Percentiles rank a stretch among this genome's conserved stretches.
Evolutionary conservation across 805 yeast genomes (phyloP).

Genomic region (Candida taoyuanica): DNA sequence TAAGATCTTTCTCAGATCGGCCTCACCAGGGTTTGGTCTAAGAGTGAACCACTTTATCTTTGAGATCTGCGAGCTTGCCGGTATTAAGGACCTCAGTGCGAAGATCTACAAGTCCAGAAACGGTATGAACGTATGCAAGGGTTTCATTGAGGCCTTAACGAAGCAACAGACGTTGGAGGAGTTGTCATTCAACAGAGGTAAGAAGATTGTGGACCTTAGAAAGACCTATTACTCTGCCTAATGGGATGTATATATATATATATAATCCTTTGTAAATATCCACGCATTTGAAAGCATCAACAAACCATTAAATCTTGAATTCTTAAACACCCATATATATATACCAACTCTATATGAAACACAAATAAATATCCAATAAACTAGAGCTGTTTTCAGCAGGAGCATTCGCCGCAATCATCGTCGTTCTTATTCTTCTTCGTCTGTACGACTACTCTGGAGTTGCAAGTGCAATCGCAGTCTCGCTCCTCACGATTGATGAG

Average conservation of each 20-base stretch:
- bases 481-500: constrained; percentile 17
- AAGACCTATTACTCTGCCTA: constrained; percentile 73
- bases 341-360: no score
- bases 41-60: constrained; percentile 87
- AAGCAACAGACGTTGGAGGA: constrained; percentile 82
- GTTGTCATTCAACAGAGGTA: constrained; percentile 87
- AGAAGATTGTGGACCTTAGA: constrained; percentile 89
- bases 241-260: constrained; percentile 2
- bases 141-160: constrained; percentile 77
- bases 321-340: no score
- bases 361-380: neutral
- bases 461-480: constrained; percentile 29
- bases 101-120: constrained; percentile 91
- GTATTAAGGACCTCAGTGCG: constrained; percentile 89
- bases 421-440: constrained; percentile 15
- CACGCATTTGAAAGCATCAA: neutral
- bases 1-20: constrained; percentile 71
- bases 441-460: constrained; percentile 9
- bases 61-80: constrained; percentile 89
- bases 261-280: neutral
- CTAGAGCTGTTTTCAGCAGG: constrained; percentile 18
- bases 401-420: constrained; percentile 28
- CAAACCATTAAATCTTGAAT: neutral
- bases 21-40: constrained; percentile 91
- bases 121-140: constrained; percentile 91